Conservation (phyloP, 306 rosid species). For the Lotus japonicus region DNA sequence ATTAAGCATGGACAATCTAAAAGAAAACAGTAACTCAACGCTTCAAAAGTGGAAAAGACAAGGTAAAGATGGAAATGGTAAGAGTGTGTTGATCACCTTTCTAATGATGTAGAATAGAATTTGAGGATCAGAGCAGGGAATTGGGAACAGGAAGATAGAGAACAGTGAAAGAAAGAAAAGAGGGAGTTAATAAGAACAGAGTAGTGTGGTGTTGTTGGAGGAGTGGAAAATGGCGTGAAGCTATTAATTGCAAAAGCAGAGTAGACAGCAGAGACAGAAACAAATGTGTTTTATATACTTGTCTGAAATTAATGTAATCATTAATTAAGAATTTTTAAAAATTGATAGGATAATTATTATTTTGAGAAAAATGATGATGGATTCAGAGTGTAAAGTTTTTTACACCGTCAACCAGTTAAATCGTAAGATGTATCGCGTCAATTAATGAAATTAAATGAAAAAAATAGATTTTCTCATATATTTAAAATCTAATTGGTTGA, state of each 20-base stretch:
- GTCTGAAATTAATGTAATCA: no score
- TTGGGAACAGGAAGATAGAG: not conserved
- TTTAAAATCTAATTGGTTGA: no score
- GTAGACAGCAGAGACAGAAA: not conserved
- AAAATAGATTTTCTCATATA: no score
- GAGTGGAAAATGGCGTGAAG: slow-evolving; percentile 12
- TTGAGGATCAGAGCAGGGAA: slow-evolving; percentile 1
- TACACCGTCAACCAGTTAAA: no score
- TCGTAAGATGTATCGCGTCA: no score
- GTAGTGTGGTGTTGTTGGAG: not conserved
- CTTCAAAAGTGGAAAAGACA: not conserved
- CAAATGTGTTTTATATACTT: not conserved
- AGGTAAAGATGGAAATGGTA: slow-evolving; percentile 9
- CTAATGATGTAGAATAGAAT: not conserved
- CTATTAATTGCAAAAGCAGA: slow-evolving; percentile 47
- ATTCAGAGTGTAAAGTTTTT: no score
- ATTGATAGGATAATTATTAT: no score
- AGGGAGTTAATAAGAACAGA: not conserved
- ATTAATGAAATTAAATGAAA: no score
- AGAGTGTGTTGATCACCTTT: slow-evolving; percentile 20
- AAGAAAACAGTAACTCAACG: not conserved
- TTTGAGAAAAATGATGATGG: no score
- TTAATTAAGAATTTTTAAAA: no score
- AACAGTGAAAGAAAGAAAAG: not conserved
- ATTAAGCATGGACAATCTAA: not conserved